Evolutionary conservation across 163 green algal genomes (phyloP), one percentile per base, ranked within the genome.

Genomic region (Picocystis sp.): DNA sequence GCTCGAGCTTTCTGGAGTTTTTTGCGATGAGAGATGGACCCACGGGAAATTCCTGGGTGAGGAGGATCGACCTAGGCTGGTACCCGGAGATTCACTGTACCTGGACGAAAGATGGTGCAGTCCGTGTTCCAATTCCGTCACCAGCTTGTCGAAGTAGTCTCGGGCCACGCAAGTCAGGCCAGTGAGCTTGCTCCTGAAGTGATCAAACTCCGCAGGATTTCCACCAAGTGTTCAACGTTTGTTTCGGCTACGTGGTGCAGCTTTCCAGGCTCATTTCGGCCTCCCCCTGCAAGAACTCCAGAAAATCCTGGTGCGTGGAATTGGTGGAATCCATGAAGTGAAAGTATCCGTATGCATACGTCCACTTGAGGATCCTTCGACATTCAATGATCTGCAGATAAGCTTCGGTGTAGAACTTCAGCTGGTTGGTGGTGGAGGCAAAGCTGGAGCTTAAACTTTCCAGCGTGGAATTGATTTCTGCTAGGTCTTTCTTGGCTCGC

Each of bases 301-400:
- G 93, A 61, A 95, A 94, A 21, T 70, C 55, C 52, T 80, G 63
- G 43, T 72, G 64, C 10, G 29, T 38, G 29, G 29, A 8, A 12
- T 38, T 8, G 5, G 29, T 8, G 8, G 29, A 38, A 38, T 38
- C 29, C 29, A 38, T 38, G 29, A 38, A 94, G 38, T 61, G 63
- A 72, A 94, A 97, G 72, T 87, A 97, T 6, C 86, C 88, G 50
- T 84, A 92, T 12, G 81, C 79, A 63, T 97, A 97, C 42, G 89
- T 95, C 87, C 89, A 98, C 72, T 94, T 96, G 15, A 98, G 72
- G 19, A 94, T 78, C 45, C 87, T 77, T 17, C 87, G 70, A 75
- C 87, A 96, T 55, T 94, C 79, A 15, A 94, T 75, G 33, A 94
- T 76, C 81, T 96, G 85, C 23, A 13, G 29, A 45, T 35, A 54